A percentile compares a stretch with the other conserved stretches of the same genome.
Evolutionary conservation across 169 alveolate species (phyloP).

Genomic region (Condylostoma magnum): DNA sequence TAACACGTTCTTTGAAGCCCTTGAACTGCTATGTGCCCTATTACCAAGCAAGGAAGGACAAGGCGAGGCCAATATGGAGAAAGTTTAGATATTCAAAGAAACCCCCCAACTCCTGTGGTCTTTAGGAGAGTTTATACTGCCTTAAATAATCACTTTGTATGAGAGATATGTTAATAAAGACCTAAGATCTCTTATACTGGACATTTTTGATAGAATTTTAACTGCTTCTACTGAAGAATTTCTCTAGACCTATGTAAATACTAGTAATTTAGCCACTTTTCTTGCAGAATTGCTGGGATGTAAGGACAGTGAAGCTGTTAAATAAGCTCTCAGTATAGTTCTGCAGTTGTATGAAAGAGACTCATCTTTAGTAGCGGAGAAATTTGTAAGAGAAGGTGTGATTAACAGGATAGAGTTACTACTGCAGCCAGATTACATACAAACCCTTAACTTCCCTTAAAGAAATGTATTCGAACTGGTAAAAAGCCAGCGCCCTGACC

Average conservation of each 20-base stretch:
- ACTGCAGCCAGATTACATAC: neutral
- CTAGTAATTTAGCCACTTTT: conserved; percentile 37
- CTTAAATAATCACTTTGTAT: conserved; percentile 33
- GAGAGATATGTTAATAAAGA: conserved; percentile 26
- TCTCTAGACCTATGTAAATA: conserved; percentile 30
- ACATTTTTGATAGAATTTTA: conserved; percentile 38
- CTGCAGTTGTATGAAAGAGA: conserved; percentile 9
- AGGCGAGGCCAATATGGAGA: neutral
- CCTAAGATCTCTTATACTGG: conserved; percentile 28
- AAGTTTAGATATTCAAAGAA: neutral
- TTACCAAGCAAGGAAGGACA: neutral
- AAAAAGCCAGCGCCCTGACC: neutral
- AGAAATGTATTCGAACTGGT: neutral
- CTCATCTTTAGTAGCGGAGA: neutral
- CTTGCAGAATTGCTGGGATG: conserved; percentile 14
- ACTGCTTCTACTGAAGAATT: conserved; percentile 30
- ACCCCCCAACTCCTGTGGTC: conserved; percentile 4
- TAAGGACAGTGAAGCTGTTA: neutral
- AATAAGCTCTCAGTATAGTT: conserved; percentile 17
- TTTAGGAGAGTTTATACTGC: conserved; percentile 37
- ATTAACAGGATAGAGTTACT: neutral
- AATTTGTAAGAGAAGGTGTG: conserved; percentile 37
- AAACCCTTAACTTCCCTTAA: neutral
- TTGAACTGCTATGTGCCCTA: neutral
- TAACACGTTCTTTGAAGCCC: neutral